phyloP scores from a whole-genome alignment of 1,284 basidiomycete species.

The Somion occarium region DNA sequence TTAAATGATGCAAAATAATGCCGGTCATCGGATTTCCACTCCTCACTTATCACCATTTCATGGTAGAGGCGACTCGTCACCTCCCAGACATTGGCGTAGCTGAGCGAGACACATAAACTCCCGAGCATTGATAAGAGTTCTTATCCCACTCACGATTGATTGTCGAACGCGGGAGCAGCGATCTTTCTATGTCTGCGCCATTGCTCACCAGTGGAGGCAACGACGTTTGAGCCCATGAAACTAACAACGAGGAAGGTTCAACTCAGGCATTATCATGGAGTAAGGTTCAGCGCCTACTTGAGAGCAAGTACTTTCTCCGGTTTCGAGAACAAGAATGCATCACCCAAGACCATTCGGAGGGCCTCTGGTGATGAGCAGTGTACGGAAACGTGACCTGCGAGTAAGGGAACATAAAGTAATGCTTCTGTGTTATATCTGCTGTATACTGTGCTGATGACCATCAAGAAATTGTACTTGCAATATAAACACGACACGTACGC shows the following conservation, averaged over 20 bases:
- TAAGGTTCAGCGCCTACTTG: not conserved
- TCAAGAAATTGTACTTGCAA: not conserved
- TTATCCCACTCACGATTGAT: conserved; percentile 4
- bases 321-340: conserved; percentile 3
- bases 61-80: conserved; percentile 9
- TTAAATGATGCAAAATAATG: conserved; percentile 10
- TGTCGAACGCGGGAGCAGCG: conserved; percentile 11
- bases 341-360: conserved; percentile 5
- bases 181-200: conserved; percentile 12
- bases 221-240: conserved; percentile 8
- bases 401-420: conserved; percentile 6
- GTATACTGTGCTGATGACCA: conserved; percentile 1
- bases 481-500: not conserved
- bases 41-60: conserved; percentile 7
- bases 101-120: not conserved
- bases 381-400: conserved; percentile 1
- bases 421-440: not conserved
- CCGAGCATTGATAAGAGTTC: not conserved
- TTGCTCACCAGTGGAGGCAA: conserved; percentile 7
- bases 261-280: too few relatives aligned
- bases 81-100: conserved; percentile 10
- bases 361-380: conserved; percentile 10
- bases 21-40: conserved; percentile 10
- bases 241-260: not conserved
- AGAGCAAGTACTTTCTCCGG: conserved; percentile 6